Evolutionary conservation across 805 yeast genomes (phyloP).

Genomic region (Nakazawaea wickerhamii): DNA sequence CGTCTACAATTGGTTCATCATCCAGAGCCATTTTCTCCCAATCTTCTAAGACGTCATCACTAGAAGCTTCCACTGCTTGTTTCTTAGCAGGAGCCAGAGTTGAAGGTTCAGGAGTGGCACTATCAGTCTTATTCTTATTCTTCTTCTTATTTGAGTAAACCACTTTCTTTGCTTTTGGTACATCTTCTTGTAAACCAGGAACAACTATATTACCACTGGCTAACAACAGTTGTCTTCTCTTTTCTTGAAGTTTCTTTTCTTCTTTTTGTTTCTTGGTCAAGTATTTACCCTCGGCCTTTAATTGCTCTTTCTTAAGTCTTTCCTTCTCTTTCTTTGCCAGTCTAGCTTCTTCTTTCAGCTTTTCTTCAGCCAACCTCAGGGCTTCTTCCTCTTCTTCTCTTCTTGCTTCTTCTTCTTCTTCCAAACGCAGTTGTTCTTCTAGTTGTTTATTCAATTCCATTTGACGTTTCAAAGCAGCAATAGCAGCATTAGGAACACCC

Average conservation of each 20-base stretch:
- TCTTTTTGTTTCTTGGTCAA: conserved; percentile 93
- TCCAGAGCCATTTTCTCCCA: conserved; percentile 75
- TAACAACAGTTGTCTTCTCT: conserved; percentile 81
- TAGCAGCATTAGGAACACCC: conserved; percentile 75
- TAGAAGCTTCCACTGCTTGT: conserved; percentile 22
- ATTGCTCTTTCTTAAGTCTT: conserved; percentile 78
- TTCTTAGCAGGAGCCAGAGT: conserved; percentile 29
- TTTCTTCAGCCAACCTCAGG: conserved; percentile 56
- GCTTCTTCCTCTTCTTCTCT: conserved; percentile 46
- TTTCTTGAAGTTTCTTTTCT: conserved; percentile 78
- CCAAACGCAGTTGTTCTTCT: conserved; percentile 75
- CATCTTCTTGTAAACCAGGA: conserved; percentile 53
- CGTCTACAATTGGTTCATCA: conserved; percentile 51
- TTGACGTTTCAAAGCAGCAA: conserved; percentile 88
- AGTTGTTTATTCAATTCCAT: conserved; percentile 81
- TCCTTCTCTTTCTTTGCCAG: conserved; percentile 81
- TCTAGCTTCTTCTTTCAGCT: conserved; percentile 51
- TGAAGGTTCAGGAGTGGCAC: conserved; percentile 30
- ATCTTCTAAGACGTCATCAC: conserved; percentile 57
- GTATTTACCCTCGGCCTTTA: conserved; percentile 93
- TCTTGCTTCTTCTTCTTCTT: conserved; percentile 62
- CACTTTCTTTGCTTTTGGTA: conserved; percentile 54
- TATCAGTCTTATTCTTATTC: conserved; percentile 22
- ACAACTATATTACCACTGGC: conserved; percentile 68
- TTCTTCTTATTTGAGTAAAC: conserved; percentile 73